These are phyloP conservation scores for Pelomyxa schiedti DNA, from an alignment of 78 protist species.

Conservation along the genomic window DNA sequence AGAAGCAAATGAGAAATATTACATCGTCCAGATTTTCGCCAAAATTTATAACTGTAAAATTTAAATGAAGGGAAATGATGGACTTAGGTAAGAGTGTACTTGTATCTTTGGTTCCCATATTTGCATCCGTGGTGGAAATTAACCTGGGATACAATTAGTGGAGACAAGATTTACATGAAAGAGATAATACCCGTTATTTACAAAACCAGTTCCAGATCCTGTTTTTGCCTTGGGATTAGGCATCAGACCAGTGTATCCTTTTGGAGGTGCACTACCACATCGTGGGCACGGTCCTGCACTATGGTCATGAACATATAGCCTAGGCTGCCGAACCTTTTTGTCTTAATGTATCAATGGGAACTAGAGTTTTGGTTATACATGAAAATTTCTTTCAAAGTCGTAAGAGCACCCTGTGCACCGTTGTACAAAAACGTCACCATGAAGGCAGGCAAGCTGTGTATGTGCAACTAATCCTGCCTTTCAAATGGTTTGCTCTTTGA, in stretches of 20 bases:
- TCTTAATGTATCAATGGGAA: too few relatives aligned
- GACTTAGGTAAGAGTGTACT: too few relatives aligned
- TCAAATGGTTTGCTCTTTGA: too few relatives aligned
- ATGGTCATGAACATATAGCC: slow-evolving; percentile 12
- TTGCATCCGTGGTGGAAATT: not conserved
- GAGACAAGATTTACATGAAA: not conserved
- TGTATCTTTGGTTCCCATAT: slow-evolving; percentile 15
- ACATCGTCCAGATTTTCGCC: slow-evolving; percentile 13
- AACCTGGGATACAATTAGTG: not conserved
- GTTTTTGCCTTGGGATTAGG: too few relatives aligned
- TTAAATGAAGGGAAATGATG: too few relatives aligned
- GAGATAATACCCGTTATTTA: not conserved
- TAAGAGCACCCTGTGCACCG: slow-evolving; percentile 14
- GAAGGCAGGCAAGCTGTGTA: slow-evolving; percentile 6
- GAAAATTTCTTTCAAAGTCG: slow-evolving; percentile 14
- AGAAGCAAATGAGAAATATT: too few relatives aligned
- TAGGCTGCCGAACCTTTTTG: too few relatives aligned
- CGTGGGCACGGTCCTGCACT: not conserved
- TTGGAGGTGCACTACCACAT: slow-evolving; percentile 9
- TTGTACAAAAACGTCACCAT: slow-evolving; percentile 19
- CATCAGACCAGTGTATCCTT: slow-evolving; percentile 5
- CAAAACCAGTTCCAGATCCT: too few relatives aligned
- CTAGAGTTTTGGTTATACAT: slow-evolving; percentile 8
- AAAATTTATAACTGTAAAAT: too few relatives aligned
- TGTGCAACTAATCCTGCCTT: slow-evolving; percentile 12